Percentiles rank a stretch among this genome's conserved stretches.
Evolutionary conservation across 129 eudicot genomes (phyloP).

Genomic region (Artemisia argyi): DNA sequence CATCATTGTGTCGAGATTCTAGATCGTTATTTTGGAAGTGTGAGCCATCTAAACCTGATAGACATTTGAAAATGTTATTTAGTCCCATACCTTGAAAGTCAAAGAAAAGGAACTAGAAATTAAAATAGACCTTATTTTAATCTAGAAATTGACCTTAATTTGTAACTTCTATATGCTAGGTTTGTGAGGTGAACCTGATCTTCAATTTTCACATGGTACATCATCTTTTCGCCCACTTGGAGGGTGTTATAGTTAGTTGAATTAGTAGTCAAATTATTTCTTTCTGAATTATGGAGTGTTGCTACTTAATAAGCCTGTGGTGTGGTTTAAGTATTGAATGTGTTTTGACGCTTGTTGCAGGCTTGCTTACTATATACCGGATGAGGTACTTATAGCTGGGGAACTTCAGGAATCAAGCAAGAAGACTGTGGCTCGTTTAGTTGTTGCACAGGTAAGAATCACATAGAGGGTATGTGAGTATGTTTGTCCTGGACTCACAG

Average conservation of each 20-base stretch:
- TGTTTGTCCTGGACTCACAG: not conserved
- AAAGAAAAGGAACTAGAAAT: not conserved
- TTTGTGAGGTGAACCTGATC: constrained; percentile 92
- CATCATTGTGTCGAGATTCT: constrained; percentile 93
- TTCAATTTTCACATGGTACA: constrained; percentile 89
- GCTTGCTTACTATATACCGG: constrained; percentile 93
- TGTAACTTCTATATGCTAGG: constrained; percentile 45
- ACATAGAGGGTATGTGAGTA: not conserved
- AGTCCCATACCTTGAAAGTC: not conserved
- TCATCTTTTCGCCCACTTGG: constrained; percentile 11
- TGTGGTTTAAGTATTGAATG: constrained; percentile 1
- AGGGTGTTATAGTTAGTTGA: not conserved
- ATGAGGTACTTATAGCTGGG: constrained; percentile 89
- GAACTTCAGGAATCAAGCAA: constrained; percentile 98
- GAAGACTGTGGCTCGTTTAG: constrained; percentile 83
- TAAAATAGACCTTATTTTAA: not conserved
- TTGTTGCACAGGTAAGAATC: constrained; percentile 72
- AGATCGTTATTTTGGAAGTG: constrained; percentile 95
- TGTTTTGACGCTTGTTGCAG: constrained; percentile 35
- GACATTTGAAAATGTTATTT: too few relatives aligned
- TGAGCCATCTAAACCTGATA: too few relatives aligned
- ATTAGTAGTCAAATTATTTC: not conserved
- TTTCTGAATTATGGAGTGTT: not conserved
- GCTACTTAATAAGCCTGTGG: not conserved
- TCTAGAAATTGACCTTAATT: constrained; percentile 5